A percentile compares a stretch with the other conserved stretches of the same genome.
phyloP scores from a whole-genome alignment of 345 rosid species.

The Brassica carinata region DNA sequence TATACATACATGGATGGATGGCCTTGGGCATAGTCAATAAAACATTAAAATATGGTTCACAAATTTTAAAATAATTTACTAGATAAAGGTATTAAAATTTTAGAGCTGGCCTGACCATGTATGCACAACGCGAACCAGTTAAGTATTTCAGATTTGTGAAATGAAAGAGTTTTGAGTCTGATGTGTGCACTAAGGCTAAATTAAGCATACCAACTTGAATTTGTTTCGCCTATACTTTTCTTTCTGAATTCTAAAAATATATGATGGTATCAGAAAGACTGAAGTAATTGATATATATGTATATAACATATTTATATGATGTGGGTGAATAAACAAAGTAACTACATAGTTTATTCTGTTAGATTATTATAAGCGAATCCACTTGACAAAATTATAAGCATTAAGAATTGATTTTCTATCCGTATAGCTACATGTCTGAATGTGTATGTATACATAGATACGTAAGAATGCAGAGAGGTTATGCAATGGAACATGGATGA shows the following conservation, averaged over 20 bases:
- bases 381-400: not conserved
- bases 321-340: not conserved
- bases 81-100: too few relatives aligned
- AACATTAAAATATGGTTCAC: too few relatives aligned
- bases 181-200: not conserved
- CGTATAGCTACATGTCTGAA: not conserved
- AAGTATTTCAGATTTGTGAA: not conserved
- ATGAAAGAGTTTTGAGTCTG: not conserved
- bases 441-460: not conserved
- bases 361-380: not conserved
- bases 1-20: not conserved
- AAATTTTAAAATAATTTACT: too few relatives aligned
- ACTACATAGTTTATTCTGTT: not conserved
- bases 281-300: not conserved
- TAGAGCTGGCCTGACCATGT: too few relatives aligned
- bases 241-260: not conserved
- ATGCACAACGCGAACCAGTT: conserved; percentile 1
- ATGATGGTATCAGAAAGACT: not conserved
- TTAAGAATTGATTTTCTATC: not conserved
- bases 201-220: not conserved
- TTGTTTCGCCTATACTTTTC: not conserved
- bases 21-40: too few relatives aligned
- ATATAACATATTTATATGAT: not conserved
- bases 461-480: conserved; percentile 31
- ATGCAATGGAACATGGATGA: conserved; percentile 33